These are phyloP conservation scores for Peniophora sp. DNA, from an alignment of 1,284 basidiomycete genomes.

Conservation along the genomic window DNA sequence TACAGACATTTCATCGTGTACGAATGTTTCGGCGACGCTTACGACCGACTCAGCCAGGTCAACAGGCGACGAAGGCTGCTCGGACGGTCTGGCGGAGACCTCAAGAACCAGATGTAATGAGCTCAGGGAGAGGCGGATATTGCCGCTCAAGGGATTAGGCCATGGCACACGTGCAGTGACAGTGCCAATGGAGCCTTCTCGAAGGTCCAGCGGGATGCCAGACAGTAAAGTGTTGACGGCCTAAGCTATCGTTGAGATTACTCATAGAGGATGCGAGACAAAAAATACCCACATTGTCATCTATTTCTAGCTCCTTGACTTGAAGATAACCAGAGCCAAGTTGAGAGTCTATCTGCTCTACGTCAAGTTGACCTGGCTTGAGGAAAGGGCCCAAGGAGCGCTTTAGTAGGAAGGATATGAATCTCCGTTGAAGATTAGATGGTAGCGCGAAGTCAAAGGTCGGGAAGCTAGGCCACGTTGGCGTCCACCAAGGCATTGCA, in stretches of 20 bases:
- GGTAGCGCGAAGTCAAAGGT: slow-evolving; percentile 68
- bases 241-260: slow-evolving; percentile 32
- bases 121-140: slow-evolving; percentile 58
- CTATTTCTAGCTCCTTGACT: slow-evolving; percentile 76
- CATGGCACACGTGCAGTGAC: slow-evolving; percentile 72
- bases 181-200: slow-evolving; percentile 65
- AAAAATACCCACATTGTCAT: slow-evolving; percentile 53
- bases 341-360: slow-evolving; percentile 85
- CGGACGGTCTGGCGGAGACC: slow-evolving; percentile 26
- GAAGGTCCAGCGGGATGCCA: slow-evolving; percentile 61
- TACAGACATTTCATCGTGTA: slow-evolving; percentile 72
- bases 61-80: slow-evolving; percentile 12
- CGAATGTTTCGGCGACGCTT: slow-evolving; percentile 77
- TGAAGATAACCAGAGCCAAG: slow-evolving; percentile 85
- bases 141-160: slow-evolving; percentile 68
- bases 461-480: slow-evolving; percentile 53
- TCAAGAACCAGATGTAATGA: slow-evolving; percentile 57
- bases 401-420: slow-evolving; percentile 85
- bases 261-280: slow-evolving; percentile 5
- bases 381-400: slow-evolving; percentile 81
- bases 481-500: slow-evolving; percentile 26
- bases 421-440: slow-evolving; percentile 78
- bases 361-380: slow-evolving; percentile 82
- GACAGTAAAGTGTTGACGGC: slow-evolving; percentile 73
- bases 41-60: slow-evolving; percentile 71